Evolutionary conservation across 1,284 basidiomycete species (phyloP).

Genomic region (Microbotryum lychnidis-dioicae): DNA sequence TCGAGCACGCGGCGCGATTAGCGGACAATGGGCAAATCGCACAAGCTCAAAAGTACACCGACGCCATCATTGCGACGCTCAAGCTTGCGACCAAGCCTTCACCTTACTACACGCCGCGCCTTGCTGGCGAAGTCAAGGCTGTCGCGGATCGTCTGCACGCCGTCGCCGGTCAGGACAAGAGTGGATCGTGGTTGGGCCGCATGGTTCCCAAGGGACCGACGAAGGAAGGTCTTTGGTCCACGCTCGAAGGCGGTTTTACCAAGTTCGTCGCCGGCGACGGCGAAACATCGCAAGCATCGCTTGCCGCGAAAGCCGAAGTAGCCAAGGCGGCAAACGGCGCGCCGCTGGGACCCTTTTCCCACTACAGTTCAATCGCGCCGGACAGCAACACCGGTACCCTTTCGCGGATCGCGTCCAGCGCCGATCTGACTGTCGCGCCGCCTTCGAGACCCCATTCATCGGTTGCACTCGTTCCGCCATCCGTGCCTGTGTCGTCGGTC

Average conservation of each 20-base stretch:
- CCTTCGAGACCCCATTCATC: constrained; percentile 4
- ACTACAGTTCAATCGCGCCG: constrained; percentile 88
- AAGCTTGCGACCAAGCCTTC: constrained; percentile 51
- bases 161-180: constrained; percentile 57
- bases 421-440: constrained; percentile 26
- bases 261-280: constrained; percentile 92
- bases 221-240: constrained; percentile 82
- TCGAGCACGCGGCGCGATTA: constrained; percentile 67
- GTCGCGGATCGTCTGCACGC: constrained; percentile 74
- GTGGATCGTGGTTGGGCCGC: constrained; percentile 68
- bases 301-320: constrained; percentile 33
- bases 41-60: constrained; percentile 66
- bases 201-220: constrained; percentile 73
- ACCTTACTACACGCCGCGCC: constrained; percentile 57
- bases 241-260: constrained; percentile 87
- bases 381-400: constrained; percentile 41
- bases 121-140: constrained; percentile 70
- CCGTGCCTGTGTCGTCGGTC: constrained; percentile 12
- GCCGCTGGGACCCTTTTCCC: constrained; percentile 75
- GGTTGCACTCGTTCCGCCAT: background rate
- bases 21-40: constrained; percentile 46
- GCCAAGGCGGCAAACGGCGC: constrained; percentile 35
- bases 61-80: constrained; percentile 70
- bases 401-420: constrained; percentile 37
- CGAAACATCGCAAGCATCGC: constrained; percentile 39